Percentiles rank a stretch among this genome's conserved stretches.
These are phyloP conservation scores for Leucaena leucocephala DNA, from an alignment of 306 rosid genomes.

Conservation along the genomic window DNA sequence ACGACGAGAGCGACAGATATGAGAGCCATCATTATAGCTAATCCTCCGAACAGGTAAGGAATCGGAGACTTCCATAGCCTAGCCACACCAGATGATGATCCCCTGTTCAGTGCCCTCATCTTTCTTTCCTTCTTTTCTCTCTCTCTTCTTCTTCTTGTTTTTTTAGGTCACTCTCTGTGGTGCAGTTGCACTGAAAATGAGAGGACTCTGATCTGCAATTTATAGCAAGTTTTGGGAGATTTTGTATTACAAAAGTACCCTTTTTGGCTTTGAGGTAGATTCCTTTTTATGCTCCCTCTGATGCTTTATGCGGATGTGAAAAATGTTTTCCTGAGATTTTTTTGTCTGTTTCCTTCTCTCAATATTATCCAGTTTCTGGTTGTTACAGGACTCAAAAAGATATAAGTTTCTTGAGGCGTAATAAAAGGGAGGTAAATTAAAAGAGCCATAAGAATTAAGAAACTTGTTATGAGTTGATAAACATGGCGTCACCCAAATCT, in stretches of 20 bases:
- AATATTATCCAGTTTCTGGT: background rate
- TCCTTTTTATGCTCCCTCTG: constrained; percentile 45
- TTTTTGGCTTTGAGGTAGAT: constrained; percentile 44
- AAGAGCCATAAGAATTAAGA: background rate
- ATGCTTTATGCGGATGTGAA: constrained; percentile 42
- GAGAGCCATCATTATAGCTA: constrained; percentile 57
- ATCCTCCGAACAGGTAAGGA: constrained; percentile 82
- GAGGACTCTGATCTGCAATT: constrained; percentile 32
- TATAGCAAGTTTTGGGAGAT: constrained; percentile 41
- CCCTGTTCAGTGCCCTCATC: constrained; percentile 45
- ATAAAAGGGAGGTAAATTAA: background rate
- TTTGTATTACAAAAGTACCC: constrained; percentile 59
- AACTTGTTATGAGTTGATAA: background rate
- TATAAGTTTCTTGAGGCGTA: background rate
- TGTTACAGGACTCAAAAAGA: too few species aligned
- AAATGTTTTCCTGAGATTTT: background rate
- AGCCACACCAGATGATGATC: constrained; percentile 33
- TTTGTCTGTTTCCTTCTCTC: background rate
- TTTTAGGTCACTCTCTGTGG: background rate
- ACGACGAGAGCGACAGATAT: constrained; percentile 67
- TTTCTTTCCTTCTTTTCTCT: background rate
- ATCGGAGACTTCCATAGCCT: constrained; percentile 71
- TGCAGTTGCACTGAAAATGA: constrained; percentile 23
- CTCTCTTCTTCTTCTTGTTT: background rate
- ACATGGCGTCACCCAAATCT: background rate